phyloP scores from a whole-genome alignment of 306 rosid genomes.

The Trichosanthes cucumerina region DNA sequence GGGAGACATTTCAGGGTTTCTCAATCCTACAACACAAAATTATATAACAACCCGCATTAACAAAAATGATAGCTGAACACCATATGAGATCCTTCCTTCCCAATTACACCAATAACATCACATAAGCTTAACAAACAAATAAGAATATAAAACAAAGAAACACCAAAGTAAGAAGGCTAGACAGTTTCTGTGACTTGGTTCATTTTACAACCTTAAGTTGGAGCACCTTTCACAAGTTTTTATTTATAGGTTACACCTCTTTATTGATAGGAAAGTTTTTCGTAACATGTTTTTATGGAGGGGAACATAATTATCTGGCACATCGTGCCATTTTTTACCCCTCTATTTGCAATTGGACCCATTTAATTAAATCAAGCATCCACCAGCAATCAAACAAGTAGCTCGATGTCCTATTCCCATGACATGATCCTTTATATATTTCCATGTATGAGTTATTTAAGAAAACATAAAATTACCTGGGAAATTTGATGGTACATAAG shows the following conservation, averaged over 20 bases:
- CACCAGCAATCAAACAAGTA: background rate
- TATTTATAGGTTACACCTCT: background rate
- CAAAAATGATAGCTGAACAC: background rate
- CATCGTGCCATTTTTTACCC: background rate
- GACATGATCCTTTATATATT: background rate
- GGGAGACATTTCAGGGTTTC: conserved; percentile 32
- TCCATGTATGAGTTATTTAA: background rate
- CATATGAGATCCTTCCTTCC: too few species aligned
- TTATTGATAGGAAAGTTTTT: background rate
- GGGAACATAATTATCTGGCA: background rate
- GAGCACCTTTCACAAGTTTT: background rate
- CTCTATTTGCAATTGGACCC: background rate
- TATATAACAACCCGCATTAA: background rate
- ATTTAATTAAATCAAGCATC: background rate
- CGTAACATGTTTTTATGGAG: background rate
- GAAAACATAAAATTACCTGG: conserved; percentile 27
- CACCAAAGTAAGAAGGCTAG: background rate
- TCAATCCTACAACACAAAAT: conserved; percentile 29
- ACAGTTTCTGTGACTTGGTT: background rate
- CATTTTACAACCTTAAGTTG: background rate
- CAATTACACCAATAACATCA: too few species aligned
- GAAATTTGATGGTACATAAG: conserved; percentile 25
- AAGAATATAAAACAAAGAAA: too few species aligned
- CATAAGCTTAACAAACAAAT: too few species aligned
- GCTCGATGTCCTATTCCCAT: background rate